These are phyloP conservation scores for Penicillium roqueforti DNA, from an alignment of 495 filamentous ascomycete species.

Conservation along the genomic window DNA sequence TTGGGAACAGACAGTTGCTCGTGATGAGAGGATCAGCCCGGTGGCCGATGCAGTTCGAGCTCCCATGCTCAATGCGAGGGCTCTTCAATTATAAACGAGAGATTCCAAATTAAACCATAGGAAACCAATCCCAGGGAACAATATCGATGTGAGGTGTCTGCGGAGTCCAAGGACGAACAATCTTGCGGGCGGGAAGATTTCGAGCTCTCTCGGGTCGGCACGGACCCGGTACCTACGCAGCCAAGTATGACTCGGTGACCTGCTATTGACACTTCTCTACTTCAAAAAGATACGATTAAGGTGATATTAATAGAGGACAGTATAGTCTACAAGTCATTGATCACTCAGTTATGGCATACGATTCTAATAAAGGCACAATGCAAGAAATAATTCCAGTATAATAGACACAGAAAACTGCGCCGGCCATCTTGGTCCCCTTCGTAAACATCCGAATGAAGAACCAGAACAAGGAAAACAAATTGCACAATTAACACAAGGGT, in stretches of 20 bases:
- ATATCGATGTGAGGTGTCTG: conserved; percentile 2
- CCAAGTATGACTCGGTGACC: background rate
- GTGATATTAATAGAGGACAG: background rate
- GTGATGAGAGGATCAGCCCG: conserved; percentile 38
- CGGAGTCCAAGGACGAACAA: conserved; percentile 16
- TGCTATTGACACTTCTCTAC: background rate
- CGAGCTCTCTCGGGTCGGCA: conserved; percentile 31
- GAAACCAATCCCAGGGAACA: background rate
- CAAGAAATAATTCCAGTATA: conserved; percentile 27
- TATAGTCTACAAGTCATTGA: background rate
- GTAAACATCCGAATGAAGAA: conserved; percentile 29
- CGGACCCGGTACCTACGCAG: conserved; percentile 25
- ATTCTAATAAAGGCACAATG: background rate
- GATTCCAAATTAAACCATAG: conserved; percentile 11
- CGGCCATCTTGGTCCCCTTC: conserved; percentile 29
- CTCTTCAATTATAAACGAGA: conserved; percentile 1
- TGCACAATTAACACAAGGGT: conserved; percentile 29
- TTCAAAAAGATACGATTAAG: background rate
- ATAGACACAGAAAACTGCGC: conserved; percentile 30
- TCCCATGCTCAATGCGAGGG: conserved; percentile 35
- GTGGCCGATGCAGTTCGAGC: conserved; percentile 39
- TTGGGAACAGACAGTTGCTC: conserved; percentile 42
- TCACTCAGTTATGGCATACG: background rate
- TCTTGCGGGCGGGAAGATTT: conserved; percentile 28
- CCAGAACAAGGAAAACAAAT: conserved; percentile 25